Base-by-base conservation (phyloP, 257 asterid species). In the Plectranthus barbatus region DNA sequence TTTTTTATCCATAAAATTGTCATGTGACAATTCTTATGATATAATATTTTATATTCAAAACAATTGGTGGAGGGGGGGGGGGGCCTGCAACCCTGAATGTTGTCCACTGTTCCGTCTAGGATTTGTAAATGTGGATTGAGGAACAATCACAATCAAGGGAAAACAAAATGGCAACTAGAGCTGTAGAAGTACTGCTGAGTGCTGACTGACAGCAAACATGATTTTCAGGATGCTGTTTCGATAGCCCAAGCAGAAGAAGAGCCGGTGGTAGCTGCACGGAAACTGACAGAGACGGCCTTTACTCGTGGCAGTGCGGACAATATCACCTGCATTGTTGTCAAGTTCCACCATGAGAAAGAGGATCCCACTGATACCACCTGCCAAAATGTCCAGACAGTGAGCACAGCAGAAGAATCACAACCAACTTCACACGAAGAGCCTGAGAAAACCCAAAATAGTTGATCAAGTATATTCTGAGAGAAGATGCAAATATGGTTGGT, bases 221-320 rank as follows among this genome's bases (percentile, higher is more conserved):
- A 14, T 49, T 53, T 54, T 21, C 87, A 92, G 99, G 99, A 92
- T 76, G 99, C 99, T 46, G 80, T 86, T 39, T 81, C 88, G 36
- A 77, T 93, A 42, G 99, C 94, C 1, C 86, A 66, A 68, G 39
- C 82, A 42, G 97, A 85, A 79, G 96, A 87, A 40, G 94, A 84
- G 41, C 85, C 97, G 0, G 94, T 85, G 70, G 86, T 81, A 34
- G 99, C 95, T 48, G 97, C 99, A 20, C 83, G 90, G 73, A 93
- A 87, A 80, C 83, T 93, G 84, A 79, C 94, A 1, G 97, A 90
- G 78, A 81, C 95, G 14, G 99, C 99, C 50, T 93, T 87, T 67
- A 80, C 84, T 31, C 94, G 94, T 9, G 99, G 99, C 11, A 93
- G 97, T 71, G 97, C 97, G 1, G 99, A 93, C 73, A 93, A 93